Evolutionary conservation across 495 filamentous ascomycete genomes (phyloP).

Genomic region (Neurospora africana): DNA sequence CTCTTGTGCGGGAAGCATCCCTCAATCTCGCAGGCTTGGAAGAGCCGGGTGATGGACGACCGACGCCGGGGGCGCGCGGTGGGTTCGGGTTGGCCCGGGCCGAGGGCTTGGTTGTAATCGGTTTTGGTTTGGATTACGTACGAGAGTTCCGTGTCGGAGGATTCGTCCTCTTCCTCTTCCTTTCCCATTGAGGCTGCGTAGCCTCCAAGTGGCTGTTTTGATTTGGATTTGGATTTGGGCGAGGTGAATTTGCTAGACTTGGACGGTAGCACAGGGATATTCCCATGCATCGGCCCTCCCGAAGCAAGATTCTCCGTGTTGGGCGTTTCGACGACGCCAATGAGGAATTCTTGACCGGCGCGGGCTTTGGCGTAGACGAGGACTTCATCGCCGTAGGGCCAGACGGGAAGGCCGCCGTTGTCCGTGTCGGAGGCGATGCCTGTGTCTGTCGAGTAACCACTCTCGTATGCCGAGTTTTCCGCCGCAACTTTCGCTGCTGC

Average conservation of each 20-base stretch:
- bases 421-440: neutral
- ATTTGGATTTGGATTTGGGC: neutral
- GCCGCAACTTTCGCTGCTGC: neutral
- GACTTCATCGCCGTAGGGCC: constrained; percentile 29
- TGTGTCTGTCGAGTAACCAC: neutral
- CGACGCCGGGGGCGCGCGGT: neutral
- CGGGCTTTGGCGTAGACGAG: constrained; percentile 25
- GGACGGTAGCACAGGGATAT: neutral
- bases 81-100: neutral
- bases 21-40: constrained; percentile 28
- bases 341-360: constrained; percentile 24
- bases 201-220: neutral
- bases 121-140: constrained; percentile 34
- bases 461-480: neutral
- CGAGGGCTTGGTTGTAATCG: constrained; percentile 25
- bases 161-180: neutral
- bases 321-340: constrained; percentile 28
- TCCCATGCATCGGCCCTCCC: neutral
- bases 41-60: constrained; percentile 11
- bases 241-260: neutral
- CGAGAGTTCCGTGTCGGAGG: constrained; percentile 15
- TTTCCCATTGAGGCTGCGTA: neutral
- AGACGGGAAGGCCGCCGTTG: constrained; percentile 4
- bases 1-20: constrained; percentile 24
- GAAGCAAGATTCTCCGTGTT: constrained; percentile 16